Conservation (phyloP, 2,329 filamentous ascomycete genomes). For the Colletotrichum siamense region DNA sequence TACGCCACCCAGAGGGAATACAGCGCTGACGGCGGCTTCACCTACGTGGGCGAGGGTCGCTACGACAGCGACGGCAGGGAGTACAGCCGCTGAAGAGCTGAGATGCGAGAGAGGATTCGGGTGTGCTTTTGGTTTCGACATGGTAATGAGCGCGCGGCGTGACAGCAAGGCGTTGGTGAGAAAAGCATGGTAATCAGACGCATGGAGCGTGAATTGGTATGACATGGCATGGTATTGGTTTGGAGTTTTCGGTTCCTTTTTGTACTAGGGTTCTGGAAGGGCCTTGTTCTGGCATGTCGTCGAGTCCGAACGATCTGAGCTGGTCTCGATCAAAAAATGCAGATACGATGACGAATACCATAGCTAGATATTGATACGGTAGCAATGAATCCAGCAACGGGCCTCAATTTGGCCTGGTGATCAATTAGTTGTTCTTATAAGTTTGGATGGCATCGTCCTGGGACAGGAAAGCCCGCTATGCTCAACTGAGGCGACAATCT, state of each 20-base stretch:
- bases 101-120: not conserved
- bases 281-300: not conserved
- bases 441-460: not conserved
- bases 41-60: not conserved
- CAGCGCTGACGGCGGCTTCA: not conserved
- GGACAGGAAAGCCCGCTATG: not conserved
- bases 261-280: not conserved
- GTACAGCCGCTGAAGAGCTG: not conserved
- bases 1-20: not conserved
- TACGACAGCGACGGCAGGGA: not conserved
- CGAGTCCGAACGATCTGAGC: not conserved
- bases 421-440: rapidly evolving
- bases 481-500: not conserved
- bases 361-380: not conserved
- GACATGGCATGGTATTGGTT: not conserved
- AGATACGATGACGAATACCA: not conserved
- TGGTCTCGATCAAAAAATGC: not conserved
- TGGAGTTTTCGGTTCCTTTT: not conserved
- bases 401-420: rapidly evolving
- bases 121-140: rapidly evolving
- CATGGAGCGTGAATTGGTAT: not conserved
- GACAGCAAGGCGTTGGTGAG: not conserved
- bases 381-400: not conserved
- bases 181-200: not conserved
- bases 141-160: not conserved